These are phyloP conservation scores for Chlamydomonas schloesseri DNA, from an alignment of 139 green algal species.

Conservation along the genomic window DNA sequence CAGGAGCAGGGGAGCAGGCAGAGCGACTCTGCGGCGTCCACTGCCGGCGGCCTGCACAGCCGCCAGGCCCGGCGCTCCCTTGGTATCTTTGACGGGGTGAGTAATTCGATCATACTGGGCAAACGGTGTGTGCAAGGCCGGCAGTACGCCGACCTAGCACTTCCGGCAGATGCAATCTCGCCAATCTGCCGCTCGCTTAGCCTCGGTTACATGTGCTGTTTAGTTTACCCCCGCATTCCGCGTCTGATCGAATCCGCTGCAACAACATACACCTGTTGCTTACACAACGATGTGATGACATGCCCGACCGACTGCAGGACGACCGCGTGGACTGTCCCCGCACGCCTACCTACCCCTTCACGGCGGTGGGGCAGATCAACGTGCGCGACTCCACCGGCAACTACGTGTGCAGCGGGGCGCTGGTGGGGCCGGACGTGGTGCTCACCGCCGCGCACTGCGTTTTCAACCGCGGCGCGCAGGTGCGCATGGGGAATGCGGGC, in stretches of 20 bases:
- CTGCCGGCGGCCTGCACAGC: neutral
- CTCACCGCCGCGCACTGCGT: conserved; percentile 70
- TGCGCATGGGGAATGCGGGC: neutral
- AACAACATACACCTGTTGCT: too few species aligned
- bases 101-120: too few species aligned
- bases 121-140: too few species aligned
- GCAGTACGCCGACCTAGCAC: too few species aligned
- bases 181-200: too few species aligned
- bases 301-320: neutral
- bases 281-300: too few species aligned
- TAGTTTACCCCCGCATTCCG: too few species aligned
- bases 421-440: conserved; percentile 62
- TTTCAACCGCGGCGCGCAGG: conserved; percentile 50
- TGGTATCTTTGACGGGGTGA: conserved; percentile 31
- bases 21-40: too few species aligned
- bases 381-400: conserved; percentile 47
- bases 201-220: too few species aligned
- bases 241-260: too few species aligned
- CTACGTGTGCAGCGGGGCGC: conserved; percentile 62
- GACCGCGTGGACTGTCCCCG: conserved; percentile 44
- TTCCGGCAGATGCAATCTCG: too few species aligned
- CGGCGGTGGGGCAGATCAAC: conserved; percentile 63
- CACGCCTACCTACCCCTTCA: conserved; percentile 54
- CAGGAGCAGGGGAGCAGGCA: neutral
- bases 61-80: conserved; percentile 7